Evolutionary conservation across 2,329 filamentous ascomycete genomes (phyloP).

Genomic region (Arthrobotrys entomopaga): DNA sequence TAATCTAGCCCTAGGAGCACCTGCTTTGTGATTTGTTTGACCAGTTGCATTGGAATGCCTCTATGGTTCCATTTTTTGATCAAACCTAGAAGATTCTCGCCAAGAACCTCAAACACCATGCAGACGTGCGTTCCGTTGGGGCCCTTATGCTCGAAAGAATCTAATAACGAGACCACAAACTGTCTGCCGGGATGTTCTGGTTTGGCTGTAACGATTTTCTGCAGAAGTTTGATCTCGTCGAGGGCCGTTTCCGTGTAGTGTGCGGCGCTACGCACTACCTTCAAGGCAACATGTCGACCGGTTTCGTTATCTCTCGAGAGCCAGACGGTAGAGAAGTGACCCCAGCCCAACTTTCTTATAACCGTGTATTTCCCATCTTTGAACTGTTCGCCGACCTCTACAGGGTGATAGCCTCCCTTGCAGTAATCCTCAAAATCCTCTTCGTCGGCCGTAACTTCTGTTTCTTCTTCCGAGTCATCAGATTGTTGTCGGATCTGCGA

Average conservation of each 20-base stretch:
- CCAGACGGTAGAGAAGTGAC: slow-evolving; percentile 62
- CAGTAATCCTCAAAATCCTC: slow-evolving; percentile 99
- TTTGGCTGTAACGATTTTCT: slow-evolving; percentile 95
- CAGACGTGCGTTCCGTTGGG: slow-evolving; percentile 96
- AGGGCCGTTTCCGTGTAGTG: slow-evolving; percentile 99
- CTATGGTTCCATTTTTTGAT: slow-evolving; percentile 87
- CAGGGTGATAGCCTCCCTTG: slow-evolving; percentile 98
- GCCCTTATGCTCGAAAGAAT: slow-evolving; percentile 97
- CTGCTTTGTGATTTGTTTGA: slow-evolving; percentile 99
- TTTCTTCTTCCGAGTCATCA: slow-evolving; percentile 81
- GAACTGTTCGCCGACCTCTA: slow-evolving; percentile 93
- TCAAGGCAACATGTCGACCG: slow-evolving; percentile 94
- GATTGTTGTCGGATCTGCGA: slow-evolving; percentile 73
- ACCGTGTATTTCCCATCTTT: slow-evolving; percentile 95
- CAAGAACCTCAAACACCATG: slow-evolving; percentile 98
- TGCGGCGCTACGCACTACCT: slow-evolving; percentile 95
- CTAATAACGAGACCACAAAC: slow-evolving; percentile 89
- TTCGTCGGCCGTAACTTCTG: slow-evolving; percentile 94
- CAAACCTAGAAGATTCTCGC: slow-evolving; percentile 81
- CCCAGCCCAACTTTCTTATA: slow-evolving; percentile 92
- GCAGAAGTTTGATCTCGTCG: slow-evolving; percentile 98
- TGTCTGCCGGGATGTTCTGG: slow-evolving; percentile 91
- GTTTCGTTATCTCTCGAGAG: slow-evolving; percentile 82
- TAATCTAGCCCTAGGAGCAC: slow-evolving; percentile 95
- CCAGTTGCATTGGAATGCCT: slow-evolving; percentile 91